Conservation (phyloP, 139 green algal species). For the Chlamydomonas asymmetrica region DNA sequence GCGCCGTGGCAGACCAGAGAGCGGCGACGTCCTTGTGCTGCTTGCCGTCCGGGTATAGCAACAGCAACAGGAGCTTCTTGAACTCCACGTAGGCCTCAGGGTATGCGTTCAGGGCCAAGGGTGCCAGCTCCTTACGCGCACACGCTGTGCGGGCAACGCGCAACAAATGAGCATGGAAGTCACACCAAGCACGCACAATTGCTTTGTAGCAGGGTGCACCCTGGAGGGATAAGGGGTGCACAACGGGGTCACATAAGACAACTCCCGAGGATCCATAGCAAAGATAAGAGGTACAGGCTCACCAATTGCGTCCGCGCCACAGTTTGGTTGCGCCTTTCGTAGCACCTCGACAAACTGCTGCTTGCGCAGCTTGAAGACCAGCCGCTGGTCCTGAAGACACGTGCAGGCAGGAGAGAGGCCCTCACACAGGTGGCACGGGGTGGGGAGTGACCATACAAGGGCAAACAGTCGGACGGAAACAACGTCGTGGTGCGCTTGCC, state of each 20-base stretch:
- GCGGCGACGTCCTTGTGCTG: constrained; percentile 37
- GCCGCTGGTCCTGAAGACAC: constrained; percentile 48
- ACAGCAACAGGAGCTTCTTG: constrained; percentile 59
- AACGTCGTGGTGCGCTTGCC: background rate
- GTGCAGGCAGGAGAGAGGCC: background rate
- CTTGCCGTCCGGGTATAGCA: constrained; percentile 39
- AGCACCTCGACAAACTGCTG: constrained; percentile 67
- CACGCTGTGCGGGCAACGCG: constrained; percentile 38
- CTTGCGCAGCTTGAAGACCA: constrained; percentile 59
- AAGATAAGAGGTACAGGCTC: background rate
- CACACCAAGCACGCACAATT: background rate
- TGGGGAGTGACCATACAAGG: background rate
- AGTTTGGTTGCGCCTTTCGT: constrained; percentile 7
- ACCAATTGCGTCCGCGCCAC: background rate
- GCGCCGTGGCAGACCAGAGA: background rate
- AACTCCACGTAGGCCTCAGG: constrained; percentile 76
- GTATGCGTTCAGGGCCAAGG: constrained; percentile 67
- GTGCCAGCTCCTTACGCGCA: constrained; percentile 56
- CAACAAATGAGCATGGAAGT: background rate
- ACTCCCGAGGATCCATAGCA: background rate
- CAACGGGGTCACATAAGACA: constrained; percentile 22
- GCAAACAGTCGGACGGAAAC: background rate
- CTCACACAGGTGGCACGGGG: background rate
- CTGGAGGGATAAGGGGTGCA: background rate
- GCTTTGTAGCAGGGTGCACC: background rate